A percentile compares a stretch with the other conserved stretches of the same genome.
Conservation (phyloP, 2,329 filamentous ascomycete species). For the Penicillium sp. region DNA sequence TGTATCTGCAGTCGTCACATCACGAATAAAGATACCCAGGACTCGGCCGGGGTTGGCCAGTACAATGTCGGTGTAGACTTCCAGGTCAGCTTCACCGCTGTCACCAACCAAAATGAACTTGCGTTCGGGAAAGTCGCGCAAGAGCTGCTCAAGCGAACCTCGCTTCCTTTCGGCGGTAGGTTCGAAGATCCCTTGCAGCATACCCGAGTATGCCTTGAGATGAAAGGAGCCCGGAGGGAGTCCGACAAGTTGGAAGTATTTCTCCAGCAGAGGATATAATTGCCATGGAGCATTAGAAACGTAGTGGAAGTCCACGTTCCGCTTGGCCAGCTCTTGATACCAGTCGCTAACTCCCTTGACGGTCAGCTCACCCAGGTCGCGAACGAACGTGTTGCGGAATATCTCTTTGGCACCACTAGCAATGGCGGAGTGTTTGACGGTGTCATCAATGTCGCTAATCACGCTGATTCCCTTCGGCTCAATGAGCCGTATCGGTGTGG, state of each 20-base stretch:
- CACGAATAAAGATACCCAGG: constrained; percentile 84
- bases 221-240: constrained; percentile 87
- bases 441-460: constrained; percentile 97
- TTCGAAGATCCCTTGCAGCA: constrained; percentile 97
- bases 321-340: constrained; percentile 70
- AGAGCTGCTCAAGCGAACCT: constrained; percentile 74
- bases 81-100: constrained; percentile 92
- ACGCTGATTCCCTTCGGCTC: constrained; percentile 77
- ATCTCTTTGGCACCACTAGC: constrained; percentile 82
- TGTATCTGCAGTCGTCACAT: constrained; percentile 76
- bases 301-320: constrained; percentile 88
- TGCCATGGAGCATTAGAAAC: constrained; percentile 99
- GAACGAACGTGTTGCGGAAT: constrained; percentile 91
- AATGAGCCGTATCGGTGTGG: constrained; percentile 70
- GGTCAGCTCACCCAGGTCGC: constrained; percentile 72
- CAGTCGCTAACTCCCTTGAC: constrained; percentile 85
- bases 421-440: constrained; percentile 92
- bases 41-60: constrained; percentile 76
- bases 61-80: constrained; percentile 94
- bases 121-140: constrained; percentile 82
- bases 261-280: constrained; percentile 80
- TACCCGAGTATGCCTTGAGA: constrained; percentile 91
- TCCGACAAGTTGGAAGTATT: constrained; percentile 73
- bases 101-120: constrained; percentile 91
- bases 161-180: constrained; percentile 94